These are phyloP conservation scores for Lepraria neglecta DNA, from an alignment of 495 filamentous ascomycete genomes.

Conservation along the genomic window DNA sequence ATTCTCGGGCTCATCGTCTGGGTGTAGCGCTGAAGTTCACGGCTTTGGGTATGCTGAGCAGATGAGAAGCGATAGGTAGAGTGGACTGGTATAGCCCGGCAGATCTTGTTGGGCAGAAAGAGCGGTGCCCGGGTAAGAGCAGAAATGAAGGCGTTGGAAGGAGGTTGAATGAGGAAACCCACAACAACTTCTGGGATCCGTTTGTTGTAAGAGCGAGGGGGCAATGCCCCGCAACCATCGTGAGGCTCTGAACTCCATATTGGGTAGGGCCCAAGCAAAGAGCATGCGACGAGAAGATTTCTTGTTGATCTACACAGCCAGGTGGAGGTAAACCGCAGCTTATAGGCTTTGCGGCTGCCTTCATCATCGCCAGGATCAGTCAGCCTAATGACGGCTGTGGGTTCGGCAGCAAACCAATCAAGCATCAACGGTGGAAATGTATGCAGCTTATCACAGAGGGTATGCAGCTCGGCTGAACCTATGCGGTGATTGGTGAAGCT, in stretches of 20 bases:
- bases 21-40: neutral
- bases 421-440: neutral
- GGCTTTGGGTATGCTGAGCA: neutral
- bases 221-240: neutral
- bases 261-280: neutral
- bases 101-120: neutral
- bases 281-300: too few relatives aligned
- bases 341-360: neutral
- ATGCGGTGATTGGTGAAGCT: neutral
- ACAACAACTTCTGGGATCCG: neutral
- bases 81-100: neutral
- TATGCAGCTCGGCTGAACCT: neutral
- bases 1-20: neutral
- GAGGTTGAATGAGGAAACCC: neutral
- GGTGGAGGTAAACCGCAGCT: neutral
- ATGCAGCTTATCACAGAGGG: neutral
- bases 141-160: neutral
- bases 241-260: neutral
- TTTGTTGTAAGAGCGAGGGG: neutral
- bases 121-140: neutral
- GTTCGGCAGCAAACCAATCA: neutral
- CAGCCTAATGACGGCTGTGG: neutral
- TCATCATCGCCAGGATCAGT: neutral
- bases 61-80: neutral
- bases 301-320: neutral